A percentile compares a stretch with the other conserved stretches of the same genome.
Conservation (phyloP, 129 eudicot genomes). For the Tagetes patula region DNA sequence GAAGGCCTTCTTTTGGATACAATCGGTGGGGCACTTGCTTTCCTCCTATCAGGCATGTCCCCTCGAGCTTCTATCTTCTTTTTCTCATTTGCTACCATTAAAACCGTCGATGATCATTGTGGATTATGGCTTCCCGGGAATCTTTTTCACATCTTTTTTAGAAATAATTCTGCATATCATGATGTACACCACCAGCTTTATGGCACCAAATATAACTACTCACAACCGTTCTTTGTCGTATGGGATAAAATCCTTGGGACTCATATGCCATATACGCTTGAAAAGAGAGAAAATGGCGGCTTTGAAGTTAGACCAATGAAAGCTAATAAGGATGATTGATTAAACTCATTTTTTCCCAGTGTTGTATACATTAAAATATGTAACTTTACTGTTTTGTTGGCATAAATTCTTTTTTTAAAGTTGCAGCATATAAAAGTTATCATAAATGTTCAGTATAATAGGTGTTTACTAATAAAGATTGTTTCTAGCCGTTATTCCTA, state of each 20-base stretch:
- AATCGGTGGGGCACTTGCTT: constrained; percentile 80
- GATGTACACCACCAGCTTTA: constrained; percentile 92
- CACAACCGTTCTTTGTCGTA: constrained; percentile 85
- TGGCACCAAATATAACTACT: constrained; percentile 83
- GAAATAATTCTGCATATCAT: constrained; percentile 87
- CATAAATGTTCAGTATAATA: constrained; percentile 28
- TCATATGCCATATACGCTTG: constrained; percentile 75
- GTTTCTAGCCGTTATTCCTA: constrained; percentile 4
- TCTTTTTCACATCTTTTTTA: constrained; percentile 74
- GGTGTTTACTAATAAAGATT: constrained; percentile 20
- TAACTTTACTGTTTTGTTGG: constrained; percentile 34
- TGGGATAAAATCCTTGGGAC: constrained; percentile 90
- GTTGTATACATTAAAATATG: constrained; percentile 14
- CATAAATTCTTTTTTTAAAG: background rate
- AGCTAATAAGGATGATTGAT: constrained; percentile 60
- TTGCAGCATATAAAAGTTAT: constrained; percentile 13
- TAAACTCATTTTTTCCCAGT: constrained; percentile 8
- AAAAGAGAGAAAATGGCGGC: constrained; percentile 72
- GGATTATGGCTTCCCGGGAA: constrained; percentile 91
- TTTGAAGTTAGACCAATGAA: constrained; percentile 77
- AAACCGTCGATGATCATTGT: constrained; percentile 92
- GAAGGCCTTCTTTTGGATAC: constrained; percentile 91
- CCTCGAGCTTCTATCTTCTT: constrained; percentile 89
- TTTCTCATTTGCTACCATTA: constrained; percentile 90
- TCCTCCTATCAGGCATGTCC: constrained; percentile 89